A percentile compares a stretch with the other conserved stretches of the same genome.
These are phyloP conservation scores for Tricholoma bakamatsutake DNA, from an alignment of 768 basidiomycete genomes.

Conservation along the genomic window DNA sequence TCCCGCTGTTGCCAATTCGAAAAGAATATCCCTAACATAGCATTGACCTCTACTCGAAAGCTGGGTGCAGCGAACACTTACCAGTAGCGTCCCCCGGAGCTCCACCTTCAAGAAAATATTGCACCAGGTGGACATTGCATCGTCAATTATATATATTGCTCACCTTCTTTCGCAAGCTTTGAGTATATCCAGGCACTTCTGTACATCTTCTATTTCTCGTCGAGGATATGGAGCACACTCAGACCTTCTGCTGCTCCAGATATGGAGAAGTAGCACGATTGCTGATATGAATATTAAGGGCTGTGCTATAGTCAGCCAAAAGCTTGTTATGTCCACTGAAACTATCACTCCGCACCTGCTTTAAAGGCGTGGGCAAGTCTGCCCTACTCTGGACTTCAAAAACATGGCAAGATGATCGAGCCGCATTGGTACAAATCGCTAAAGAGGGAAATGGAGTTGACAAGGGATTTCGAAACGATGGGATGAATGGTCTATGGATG, in stretches of 20 bases:
- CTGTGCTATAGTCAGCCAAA: slow-evolving; percentile 17
- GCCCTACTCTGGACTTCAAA: slow-evolving; percentile 45
- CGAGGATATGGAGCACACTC: slow-evolving; percentile 39
- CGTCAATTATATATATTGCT: slow-evolving; percentile 3
- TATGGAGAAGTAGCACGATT: slow-evolving; percentile 57
- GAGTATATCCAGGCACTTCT: slow-evolving; percentile 52
- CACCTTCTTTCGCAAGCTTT: slow-evolving; percentile 34
- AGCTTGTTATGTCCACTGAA: not conserved
- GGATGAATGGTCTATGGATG: slow-evolving; percentile 78
- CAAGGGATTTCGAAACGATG: slow-evolving; percentile 45
- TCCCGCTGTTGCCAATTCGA: slow-evolving; percentile 30
- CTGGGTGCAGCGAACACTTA: slow-evolving; percentile 12
- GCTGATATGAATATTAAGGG: slow-evolving; percentile 33
- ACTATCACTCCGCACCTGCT: slow-evolving; percentile 27
- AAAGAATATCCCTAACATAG: slow-evolving; percentile 28
- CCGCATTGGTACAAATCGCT: slow-evolving; percentile 83
- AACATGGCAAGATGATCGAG: slow-evolving; percentile 68
- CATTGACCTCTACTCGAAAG: not conserved
- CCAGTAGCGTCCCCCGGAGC: slow-evolving; percentile 35
- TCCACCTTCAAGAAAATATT: slow-evolving; percentile 27
- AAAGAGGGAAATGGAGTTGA: slow-evolving; percentile 49
- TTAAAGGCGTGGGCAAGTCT: slow-evolving; percentile 26
- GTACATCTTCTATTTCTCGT: slow-evolving; percentile 54
- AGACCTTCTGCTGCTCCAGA: slow-evolving; percentile 54
- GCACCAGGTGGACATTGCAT: not conserved